Conservation (phyloP, 331 rosid species). For the Prunus yedoensis region DNA sequence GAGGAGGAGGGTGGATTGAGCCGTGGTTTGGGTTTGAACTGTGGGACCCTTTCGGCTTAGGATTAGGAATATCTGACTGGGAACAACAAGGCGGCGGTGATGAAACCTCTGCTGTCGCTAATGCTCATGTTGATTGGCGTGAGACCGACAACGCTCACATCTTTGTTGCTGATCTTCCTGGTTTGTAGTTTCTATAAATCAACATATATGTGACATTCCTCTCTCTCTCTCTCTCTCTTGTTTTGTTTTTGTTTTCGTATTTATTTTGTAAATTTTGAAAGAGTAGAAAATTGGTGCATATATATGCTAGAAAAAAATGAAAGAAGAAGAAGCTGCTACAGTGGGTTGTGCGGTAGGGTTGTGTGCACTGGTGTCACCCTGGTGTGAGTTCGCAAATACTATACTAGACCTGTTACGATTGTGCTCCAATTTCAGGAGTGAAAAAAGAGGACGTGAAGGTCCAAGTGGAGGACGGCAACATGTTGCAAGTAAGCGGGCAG, state of each 20-base stretch:
- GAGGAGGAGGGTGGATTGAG: neutral
- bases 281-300: neutral
- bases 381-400: constrained; percentile 20
- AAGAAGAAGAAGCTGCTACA: constrained; percentile 1
- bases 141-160: constrained; percentile 29
- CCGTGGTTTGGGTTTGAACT: neutral
- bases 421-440: constrained; percentile 27
- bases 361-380: constrained; percentile 22
- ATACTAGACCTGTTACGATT: constrained; percentile 25
- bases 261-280: neutral
- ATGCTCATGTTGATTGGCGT: constrained; percentile 34
- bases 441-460: constrained; percentile 43
- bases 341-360: constrained; percentile 26
- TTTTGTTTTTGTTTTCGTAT: no score
- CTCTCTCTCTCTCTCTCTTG: no score
- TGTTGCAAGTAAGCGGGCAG: constrained; percentile 43
- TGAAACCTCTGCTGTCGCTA: constrained; percentile 19
- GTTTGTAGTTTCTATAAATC: neutral
- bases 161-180: constrained; percentile 39
- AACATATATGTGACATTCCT: no score
- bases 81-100: neutral
- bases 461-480: constrained; percentile 33
- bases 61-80: neutral
- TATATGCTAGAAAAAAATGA: neutral
- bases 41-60: constrained; percentile 19